Conservation (phyloP, 2,329 filamentous ascomycete genomes). For the Aspergillus persii region DNA sequence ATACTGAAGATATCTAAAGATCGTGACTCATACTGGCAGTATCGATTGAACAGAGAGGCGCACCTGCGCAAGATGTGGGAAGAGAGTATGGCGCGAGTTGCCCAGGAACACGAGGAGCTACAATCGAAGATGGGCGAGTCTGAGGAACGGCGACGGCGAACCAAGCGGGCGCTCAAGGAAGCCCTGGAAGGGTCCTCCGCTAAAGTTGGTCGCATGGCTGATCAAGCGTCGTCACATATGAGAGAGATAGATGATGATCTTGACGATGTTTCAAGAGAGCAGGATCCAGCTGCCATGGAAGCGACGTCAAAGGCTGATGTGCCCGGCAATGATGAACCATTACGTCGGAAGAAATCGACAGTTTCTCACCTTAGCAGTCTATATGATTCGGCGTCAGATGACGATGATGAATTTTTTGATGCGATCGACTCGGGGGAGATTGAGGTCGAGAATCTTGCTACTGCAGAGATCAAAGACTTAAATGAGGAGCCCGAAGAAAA, state of each 20-base stretch:
- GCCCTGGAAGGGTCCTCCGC: constrained; percentile 63
- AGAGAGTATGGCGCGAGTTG: constrained; percentile 97
- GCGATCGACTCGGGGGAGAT: constrained; percentile 92
- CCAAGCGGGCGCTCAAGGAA: constrained; percentile 85
- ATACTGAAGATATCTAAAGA: constrained; percentile 89
- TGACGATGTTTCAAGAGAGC: constrained; percentile 37
- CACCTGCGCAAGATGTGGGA: constrained; percentile 97
- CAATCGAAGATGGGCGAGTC: constrained; percentile 85
- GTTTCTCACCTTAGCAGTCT: constrained; percentile 70
- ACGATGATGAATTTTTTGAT: constrained; percentile 89
- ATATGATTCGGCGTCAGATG: constrained; percentile 73
- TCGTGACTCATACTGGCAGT: constrained; percentile 95
- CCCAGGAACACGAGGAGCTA: constrained; percentile 86
- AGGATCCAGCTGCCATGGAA: constrained; percentile 10
- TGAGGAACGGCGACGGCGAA: constrained; percentile 83
- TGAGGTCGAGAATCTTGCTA: constrained; percentile 62
- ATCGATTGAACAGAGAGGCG: constrained; percentile 83
- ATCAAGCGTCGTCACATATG: constrained; percentile 26
- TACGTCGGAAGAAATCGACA: constrained; percentile 61
- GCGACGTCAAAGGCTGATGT: constrained; percentile 9
- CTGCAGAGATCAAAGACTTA: constrained; percentile 45
- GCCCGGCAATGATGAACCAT: constrained; percentile 14
- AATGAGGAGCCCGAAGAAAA: constrained; percentile 46
- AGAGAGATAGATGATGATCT: constrained; percentile 34
- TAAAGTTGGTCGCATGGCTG: constrained; percentile 40